These are phyloP conservation scores for Yamadazyma tumulicola DNA, from an alignment of 805 yeast species.

Conservation along the genomic window DNA sequence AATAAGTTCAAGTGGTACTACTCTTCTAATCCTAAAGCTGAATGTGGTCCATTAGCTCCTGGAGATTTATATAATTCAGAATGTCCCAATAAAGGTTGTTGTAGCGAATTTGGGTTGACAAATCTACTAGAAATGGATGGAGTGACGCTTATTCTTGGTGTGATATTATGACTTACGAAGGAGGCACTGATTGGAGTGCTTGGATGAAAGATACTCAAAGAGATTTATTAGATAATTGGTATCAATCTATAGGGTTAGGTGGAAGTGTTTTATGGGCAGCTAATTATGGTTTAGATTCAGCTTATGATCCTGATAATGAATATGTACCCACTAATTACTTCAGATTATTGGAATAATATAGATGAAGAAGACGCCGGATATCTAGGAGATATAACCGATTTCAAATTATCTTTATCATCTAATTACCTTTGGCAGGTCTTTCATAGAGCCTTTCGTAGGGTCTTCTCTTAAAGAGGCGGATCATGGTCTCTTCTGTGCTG, in stretches of 20 bases:
- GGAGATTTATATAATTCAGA: conserved; percentile 12
- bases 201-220: conserved; percentile 14
- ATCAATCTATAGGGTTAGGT: conserved; percentile 14
- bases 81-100: conserved; percentile 19
- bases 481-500: too few species aligned
- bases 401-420: too few species aligned
- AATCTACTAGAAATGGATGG: conserved; percentile 9
- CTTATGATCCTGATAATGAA: too few species aligned
- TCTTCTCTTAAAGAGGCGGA: too few species aligned
- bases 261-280: conserved; percentile 16
- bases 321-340: too few species aligned
- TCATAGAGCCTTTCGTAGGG: too few species aligned
- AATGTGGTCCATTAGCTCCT: conserved; percentile 19
- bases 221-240: conserved; percentile 8
- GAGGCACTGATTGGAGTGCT: conserved; percentile 14
- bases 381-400: too few species aligned
- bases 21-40: conserved; percentile 12
- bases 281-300: too few species aligned
- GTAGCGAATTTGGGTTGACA: conserved; percentile 11
- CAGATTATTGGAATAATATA: too few species aligned
- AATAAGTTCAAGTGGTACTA: conserved; percentile 15
- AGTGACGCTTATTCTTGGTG: conserved; percentile 13
- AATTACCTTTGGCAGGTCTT: too few species aligned
- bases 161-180: conserved; percentile 16
- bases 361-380: too few species aligned